Conservation (phyloP, 2,329 filamentous ascomycete genomes). For the Thermothelomyces thermophilus region DNA sequence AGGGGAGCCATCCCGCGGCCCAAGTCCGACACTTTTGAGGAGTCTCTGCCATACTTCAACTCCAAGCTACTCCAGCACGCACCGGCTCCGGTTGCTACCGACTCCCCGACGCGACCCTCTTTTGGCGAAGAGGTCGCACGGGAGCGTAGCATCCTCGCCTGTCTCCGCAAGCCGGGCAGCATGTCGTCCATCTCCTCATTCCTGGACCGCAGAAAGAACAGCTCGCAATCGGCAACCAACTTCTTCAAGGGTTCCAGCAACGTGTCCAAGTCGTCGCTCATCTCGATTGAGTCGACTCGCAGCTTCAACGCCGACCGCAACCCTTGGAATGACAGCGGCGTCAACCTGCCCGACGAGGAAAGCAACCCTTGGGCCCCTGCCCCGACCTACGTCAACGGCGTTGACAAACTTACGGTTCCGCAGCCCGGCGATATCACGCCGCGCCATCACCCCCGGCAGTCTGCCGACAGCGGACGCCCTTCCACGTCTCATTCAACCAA, state of each 20-base stretch:
- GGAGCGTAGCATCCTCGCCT: constrained; percentile 83
- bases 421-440: constrained; percentile 76
- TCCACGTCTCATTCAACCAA: constrained; percentile 91
- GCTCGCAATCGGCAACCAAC: constrained; percentile 71
- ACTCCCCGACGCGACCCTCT: constrained; percentile 79
- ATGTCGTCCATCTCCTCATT: constrained; percentile 96
- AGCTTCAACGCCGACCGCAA: constrained; percentile 88
- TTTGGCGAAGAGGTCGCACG: constrained; percentile 76
- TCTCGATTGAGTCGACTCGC: constrained; percentile 90
- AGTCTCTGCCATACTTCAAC: constrained; percentile 93
- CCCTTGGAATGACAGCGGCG: constrained; percentile 96
- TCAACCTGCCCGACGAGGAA: constrained; percentile 88
- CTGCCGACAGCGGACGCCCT: constrained; percentile 84
- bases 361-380: constrained; percentile 60
- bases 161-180: constrained; percentile 88
- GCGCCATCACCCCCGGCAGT: constrained; percentile 74
- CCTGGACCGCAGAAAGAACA: constrained; percentile 90
- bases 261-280: constrained; percentile 89
- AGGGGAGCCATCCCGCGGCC: constrained; percentile 96
- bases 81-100: constrained; percentile 69
- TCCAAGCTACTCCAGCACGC: constrained; percentile 94
- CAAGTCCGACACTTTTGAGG: constrained; percentile 97
- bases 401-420: constrained; percentile 58
- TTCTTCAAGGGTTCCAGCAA: constrained; percentile 92
- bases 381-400: constrained; percentile 44